phyloP scores from a whole-genome alignment of 106 monocot genomes.

The Vanilla planifolia region DNA sequence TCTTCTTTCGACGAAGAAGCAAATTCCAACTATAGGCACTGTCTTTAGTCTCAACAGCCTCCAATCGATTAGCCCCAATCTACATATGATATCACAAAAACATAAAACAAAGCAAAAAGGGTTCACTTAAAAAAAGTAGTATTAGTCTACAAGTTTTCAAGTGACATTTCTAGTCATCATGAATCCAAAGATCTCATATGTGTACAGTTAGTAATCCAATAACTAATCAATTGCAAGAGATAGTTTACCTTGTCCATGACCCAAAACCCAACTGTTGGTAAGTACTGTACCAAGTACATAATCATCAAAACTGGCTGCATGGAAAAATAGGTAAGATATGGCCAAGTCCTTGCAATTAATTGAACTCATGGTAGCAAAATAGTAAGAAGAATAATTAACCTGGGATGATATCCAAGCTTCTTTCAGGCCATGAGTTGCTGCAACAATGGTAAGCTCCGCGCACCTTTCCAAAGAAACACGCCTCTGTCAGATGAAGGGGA shows the following conservation, averaged over 20 bases:
- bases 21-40: conserved; percentile 67
- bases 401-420: conserved; percentile 99
- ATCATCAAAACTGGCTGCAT: conserved; percentile 84
- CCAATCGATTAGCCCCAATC: conserved; percentile 64
- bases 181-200: neutral
- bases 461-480: conserved; percentile 86
- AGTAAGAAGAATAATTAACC: conserved; percentile 39
- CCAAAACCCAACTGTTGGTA: conserved; percentile 78
- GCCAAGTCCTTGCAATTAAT: no score
- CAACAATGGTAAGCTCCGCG: conserved; percentile 73
- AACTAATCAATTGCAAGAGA: neutral
- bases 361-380: neutral
- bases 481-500: conserved; percentile 34
- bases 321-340: no score
- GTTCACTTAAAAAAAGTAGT: no score
- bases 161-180: no score
- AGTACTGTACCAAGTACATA: conserved; percentile 92
- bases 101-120: no score
- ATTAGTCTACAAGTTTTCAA: no score
- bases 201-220: neutral
- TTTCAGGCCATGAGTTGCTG: conserved; percentile 86
- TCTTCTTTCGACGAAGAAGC: conserved; percentile 57
- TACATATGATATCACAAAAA: conserved; percentile 22
- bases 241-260: conserved; percentile 78
- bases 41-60: conserved; percentile 61